Evolutionary conservation across 192 early-diverging fungal genomes (phyloP).

Genomic region (Pilobolus umbonatus): DNA sequence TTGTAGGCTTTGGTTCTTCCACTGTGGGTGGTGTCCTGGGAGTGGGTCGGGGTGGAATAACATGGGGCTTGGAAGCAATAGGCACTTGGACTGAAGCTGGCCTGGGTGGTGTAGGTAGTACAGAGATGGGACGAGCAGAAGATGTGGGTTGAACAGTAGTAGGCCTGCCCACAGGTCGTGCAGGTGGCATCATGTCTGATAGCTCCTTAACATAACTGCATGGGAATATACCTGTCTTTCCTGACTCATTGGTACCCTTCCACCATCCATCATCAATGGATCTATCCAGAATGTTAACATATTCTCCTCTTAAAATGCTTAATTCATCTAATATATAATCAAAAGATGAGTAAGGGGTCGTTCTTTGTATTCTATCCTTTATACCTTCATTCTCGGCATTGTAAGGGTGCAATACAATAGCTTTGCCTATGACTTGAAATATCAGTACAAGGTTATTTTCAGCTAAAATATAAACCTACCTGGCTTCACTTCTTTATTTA

Average conservation of each 20-base stretch:
- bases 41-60: neutral
- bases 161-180: conserved; percentile 7
- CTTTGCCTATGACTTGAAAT: conserved; percentile 25
- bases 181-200: conserved; percentile 14
- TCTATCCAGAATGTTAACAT: conserved; percentile 42
- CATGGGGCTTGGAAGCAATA: neutral
- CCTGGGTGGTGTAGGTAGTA: neutral
- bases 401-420: conserved; percentile 46
- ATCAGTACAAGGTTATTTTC: no score
- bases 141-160: neutral
- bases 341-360: no score
- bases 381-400: conserved; percentile 43
- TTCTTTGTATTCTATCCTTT: neutral
- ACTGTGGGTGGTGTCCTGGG: neutral
- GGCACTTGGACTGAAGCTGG: neutral
- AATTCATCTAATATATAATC: conserved; percentile 36
- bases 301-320: conserved; percentile 34
- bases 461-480: no score
- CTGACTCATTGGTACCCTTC: conserved; percentile 46
- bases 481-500: no score
- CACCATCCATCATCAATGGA: conserved; percentile 52
- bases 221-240: conserved; percentile 45
- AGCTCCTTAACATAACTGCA: conserved; percentile 48
- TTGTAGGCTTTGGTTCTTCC: neutral
- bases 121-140: neutral